Conservation (phyloP, 1,139 yeast genomes). For the Geotrichum klebahnii region DNA sequence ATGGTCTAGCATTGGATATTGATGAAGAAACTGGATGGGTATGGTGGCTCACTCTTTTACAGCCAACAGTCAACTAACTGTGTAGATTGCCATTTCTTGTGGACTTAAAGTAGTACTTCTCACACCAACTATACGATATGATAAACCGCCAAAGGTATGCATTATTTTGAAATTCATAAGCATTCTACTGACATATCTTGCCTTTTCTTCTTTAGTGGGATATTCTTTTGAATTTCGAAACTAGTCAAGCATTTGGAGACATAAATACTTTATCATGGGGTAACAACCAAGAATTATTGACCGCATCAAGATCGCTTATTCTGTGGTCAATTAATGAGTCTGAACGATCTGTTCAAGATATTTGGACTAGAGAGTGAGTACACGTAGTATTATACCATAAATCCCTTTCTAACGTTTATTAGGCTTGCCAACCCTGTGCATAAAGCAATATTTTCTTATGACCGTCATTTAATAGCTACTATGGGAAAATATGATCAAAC, state of each 20-base stretch:
- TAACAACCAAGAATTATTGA: constrained; percentile 52
- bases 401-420: constrained; percentile 1
- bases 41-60: constrained; percentile 13
- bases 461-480: constrained; percentile 63
- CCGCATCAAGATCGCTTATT: constrained; percentile 55
- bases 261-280: constrained; percentile 70
- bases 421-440: constrained; percentile 50
- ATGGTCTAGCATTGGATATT: constrained; percentile 63
- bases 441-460: constrained; percentile 54
- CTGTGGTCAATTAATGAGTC: constrained; percentile 53
- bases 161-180: too few relatives aligned
- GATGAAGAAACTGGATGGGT: constrained; percentile 52
- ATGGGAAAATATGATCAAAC: constrained; percentile 54
- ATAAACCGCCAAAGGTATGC: constrained; percentile 29
- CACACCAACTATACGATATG: constrained; percentile 31
- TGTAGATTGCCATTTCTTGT: constrained; percentile 49
- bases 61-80: constrained; percentile 28
- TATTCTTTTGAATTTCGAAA: constrained; percentile 52
- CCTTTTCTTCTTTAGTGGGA: constrained; percentile 39
- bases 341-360: constrained; percentile 32
- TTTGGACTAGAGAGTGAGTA: constrained; percentile 55
- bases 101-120: constrained; percentile 34
- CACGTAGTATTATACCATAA: neutral
- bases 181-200: too few relatives aligned
- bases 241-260: constrained; percentile 33